These are phyloP conservation scores for Crucihimalaya himalaica DNA, from an alignment of 345 rosid species.

Conservation along the genomic window DNA sequence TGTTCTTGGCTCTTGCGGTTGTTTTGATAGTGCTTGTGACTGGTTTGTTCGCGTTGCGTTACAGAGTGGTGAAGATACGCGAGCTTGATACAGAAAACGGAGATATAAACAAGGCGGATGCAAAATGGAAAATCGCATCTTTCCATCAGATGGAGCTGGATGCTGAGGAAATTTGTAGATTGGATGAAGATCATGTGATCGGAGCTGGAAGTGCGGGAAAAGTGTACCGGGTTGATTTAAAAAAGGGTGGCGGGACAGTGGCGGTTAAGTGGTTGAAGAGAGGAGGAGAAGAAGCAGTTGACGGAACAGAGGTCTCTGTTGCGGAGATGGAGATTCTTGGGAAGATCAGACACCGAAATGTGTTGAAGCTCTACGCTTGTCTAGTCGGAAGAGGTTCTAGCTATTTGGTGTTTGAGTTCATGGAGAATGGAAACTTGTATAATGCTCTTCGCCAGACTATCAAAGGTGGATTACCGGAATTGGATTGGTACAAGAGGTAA, in stretches of 20 bases:
- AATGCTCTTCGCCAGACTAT: conserved; percentile 56
- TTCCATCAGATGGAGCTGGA: conserved; percentile 77
- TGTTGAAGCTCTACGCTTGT: conserved; percentile 77
- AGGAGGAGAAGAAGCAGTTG: conserved; percentile 44
- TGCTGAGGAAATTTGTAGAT: conserved; percentile 63
- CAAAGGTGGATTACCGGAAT: conserved; percentile 55
- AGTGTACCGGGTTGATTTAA: conserved; percentile 77
- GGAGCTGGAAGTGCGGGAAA: conserved; percentile 87
- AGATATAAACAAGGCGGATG: conserved; percentile 42
- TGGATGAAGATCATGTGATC: conserved; percentile 65
- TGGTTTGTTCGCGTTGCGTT: conserved; percentile 56
- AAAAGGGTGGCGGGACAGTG: conserved; percentile 59
- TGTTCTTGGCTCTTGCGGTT: conserved; percentile 52
- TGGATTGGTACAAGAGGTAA: conserved; percentile 76
- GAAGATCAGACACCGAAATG: conserved; percentile 75
- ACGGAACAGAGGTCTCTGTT: conserved; percentile 52
- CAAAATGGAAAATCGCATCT: conserved; percentile 61
- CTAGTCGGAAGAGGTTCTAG: conserved; percentile 60
- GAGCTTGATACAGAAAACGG: conserved; percentile 35
- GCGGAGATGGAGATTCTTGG: conserved; percentile 85
- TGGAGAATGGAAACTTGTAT: conserved; percentile 78
- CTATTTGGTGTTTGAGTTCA: conserved; percentile 79
- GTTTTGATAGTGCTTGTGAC: conserved; percentile 45
- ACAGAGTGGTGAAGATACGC: conserved; percentile 49
- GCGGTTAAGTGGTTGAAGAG: conserved; percentile 78